Percentiles rank a stretch among this genome's conserved stretches.
Conservation (phyloP, 2,329 filamentous ascomycete genomes). For the Tolypocladium tundrense region DNA sequence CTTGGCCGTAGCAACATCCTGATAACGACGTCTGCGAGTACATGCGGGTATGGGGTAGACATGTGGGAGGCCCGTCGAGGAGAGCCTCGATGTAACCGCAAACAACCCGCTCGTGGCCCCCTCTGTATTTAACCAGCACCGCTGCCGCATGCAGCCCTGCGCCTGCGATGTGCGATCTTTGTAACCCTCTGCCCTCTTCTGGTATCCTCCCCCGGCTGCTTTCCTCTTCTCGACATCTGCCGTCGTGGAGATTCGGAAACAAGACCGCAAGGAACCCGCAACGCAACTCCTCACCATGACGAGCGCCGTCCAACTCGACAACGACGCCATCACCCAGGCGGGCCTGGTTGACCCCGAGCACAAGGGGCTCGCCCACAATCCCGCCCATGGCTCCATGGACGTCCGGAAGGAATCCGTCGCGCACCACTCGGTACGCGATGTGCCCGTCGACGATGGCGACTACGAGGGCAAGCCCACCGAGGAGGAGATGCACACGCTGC, state of each 20-base stretch:
- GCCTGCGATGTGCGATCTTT: neutral
- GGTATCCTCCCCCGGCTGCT: neutral
- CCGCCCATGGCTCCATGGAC: slow-evolving; percentile 19
- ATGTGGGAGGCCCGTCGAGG: neutral
- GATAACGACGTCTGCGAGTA: neutral
- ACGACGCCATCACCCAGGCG: slow-evolving; percentile 23
- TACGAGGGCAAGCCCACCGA: slow-evolving; percentile 40
- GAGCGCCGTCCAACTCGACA: slow-evolving; percentile 22
- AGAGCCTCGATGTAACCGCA: neutral
- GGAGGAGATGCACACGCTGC: slow-evolving; percentile 51
- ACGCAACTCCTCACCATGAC: slow-evolving; percentile 17
- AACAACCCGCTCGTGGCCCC: neutral
- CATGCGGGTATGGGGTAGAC: neutral
- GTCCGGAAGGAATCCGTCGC: slow-evolving; percentile 8
- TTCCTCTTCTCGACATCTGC: neutral
- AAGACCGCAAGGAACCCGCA: neutral
- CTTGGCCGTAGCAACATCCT: slow-evolving; percentile 6
- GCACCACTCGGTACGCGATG: slow-evolving; percentile 6
- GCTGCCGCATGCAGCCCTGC: neutral
- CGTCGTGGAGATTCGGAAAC: neutral
- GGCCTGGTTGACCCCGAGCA: slow-evolving; percentile 21
- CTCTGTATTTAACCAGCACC: neutral
- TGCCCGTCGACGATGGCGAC: slow-evolving; percentile 2
- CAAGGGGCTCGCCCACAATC: slow-evolving; percentile 14
- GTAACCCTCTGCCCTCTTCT: neutral